Evolutionary conservation across 768 basidiomycete species (phyloP).

Genomic region (Xerocomellus dryophilus): DNA sequence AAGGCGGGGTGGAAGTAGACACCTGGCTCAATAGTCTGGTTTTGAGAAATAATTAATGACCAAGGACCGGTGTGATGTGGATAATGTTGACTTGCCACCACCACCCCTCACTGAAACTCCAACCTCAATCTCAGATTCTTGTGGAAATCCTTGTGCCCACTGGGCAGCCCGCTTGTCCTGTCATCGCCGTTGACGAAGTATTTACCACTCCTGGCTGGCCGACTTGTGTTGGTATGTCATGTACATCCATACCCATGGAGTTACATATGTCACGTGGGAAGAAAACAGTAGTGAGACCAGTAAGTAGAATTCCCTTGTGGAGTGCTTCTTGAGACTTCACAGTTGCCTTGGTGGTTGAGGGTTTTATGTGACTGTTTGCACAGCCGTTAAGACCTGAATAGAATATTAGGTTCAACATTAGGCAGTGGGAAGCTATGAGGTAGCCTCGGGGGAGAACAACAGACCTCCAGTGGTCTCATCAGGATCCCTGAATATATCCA

Average conservation of each 20-base stretch:
- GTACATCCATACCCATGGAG: constrained; percentile 90
- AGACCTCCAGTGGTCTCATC: constrained; percentile 32
- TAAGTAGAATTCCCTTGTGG: constrained; percentile 59
- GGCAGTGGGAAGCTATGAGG: neutral
- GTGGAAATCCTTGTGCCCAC: constrained; percentile 68
- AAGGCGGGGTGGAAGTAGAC: constrained; percentile 83
- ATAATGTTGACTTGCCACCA: constrained; percentile 60
- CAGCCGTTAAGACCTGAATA: constrained; percentile 4
- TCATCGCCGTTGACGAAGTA: constrained; percentile 74
- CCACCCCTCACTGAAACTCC: constrained; percentile 74
- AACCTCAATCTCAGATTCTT: constrained; percentile 75
- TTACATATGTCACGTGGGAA: constrained; percentile 95
- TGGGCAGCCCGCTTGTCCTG: constrained; percentile 56
- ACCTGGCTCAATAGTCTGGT: constrained; percentile 86
- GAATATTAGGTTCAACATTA: neutral
- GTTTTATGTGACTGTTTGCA: neutral
- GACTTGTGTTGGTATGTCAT: constrained; percentile 87
- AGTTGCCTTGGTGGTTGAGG: neutral
- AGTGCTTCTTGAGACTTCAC: constrained; percentile 17
- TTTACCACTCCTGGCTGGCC: constrained; percentile 55
- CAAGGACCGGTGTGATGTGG: neutral
- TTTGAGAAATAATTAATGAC: neutral
- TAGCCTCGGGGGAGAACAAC: neutral
- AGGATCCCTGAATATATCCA: constrained; percentile 83
- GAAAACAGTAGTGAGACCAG: constrained; percentile 80